phyloP scores from a whole-genome alignment of 2,329 filamentous ascomycete species.

The Metarhizium guizhouense region DNA sequence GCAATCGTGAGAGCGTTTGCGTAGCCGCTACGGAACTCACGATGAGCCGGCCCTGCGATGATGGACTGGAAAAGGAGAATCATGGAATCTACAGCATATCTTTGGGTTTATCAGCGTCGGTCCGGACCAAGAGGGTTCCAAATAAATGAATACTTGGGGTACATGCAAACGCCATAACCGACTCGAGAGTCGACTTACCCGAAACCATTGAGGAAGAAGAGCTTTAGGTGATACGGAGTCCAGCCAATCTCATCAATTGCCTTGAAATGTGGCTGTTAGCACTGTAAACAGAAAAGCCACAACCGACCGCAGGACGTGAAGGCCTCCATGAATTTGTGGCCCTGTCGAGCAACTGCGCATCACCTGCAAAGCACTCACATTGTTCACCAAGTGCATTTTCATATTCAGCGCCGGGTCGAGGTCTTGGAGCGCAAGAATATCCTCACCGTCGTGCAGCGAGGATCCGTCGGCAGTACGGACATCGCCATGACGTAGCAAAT shows the following conservation, averaged over 20 bases:
- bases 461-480: conserved; percentile 10
- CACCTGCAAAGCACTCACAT: conserved; percentile 34
- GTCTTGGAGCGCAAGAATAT: conserved; percentile 48
- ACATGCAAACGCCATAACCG: background rate
- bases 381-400: conserved; percentile 63
- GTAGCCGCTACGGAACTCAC: conserved; percentile 51
- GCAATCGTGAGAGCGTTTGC: conserved; percentile 51
- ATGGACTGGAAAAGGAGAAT: conserved; percentile 50
- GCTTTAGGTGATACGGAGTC: conserved; percentile 49
- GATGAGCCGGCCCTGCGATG: conserved; percentile 47
- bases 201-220: conserved; percentile 55
- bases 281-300: background rate
- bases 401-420: conserved; percentile 52
- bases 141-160: background rate
- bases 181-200: conserved; percentile 24
- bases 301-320: background rate
- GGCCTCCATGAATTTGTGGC: background rate
- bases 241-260: conserved; percentile 52
- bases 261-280: conserved; percentile 14
- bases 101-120: conserved; percentile 7
- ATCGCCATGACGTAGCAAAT: conserved; percentile 1
- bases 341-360: background rate
- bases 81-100: conserved; percentile 39
- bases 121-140: background rate
- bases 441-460: conserved; percentile 23